Base-by-base conservation (phyloP, 2,329 filamentous ascomycete genomes). In the Onygena corvina region DNA sequence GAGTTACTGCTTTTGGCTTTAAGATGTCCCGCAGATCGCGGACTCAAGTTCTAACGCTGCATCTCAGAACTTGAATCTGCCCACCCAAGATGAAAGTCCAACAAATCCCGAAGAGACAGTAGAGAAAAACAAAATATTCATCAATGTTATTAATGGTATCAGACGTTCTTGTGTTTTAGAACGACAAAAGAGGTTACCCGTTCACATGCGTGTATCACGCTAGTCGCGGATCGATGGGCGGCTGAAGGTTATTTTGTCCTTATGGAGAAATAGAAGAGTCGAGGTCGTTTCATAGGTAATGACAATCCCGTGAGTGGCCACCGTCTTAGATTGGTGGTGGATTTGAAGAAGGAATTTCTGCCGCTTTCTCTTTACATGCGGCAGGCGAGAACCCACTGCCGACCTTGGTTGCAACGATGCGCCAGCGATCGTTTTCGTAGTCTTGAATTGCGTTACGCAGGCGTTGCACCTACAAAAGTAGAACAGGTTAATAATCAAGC, bases 381-480 rank as follows among this genome's bases (percentile, higher is more conserved):
- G 80, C 79, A 34, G 89, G 86, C 31, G 87, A 92, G 63, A 94
- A 93, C 42, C 89, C 88, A 46, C 82, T 85, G 53, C 89, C 89
- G 59, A 95, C 84, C 68, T 94, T 94, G 61, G 85, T 84, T 52
- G 89, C 84, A 54, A 94, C 81, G 61, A 93, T 86, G 58, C 87
- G 83, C 89, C 89, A 95, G 64, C 87, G 87, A 66, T 94, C 88
- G 69, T 66, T 62, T 53, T 69, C 64, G 54, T 70, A 69, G 47
- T 69, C 65, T 36, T 63, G 59, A 38, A 68, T 61, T 30, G 66
- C 67, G 49, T 60, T 64, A 47, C 62, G 61, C 49, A 70, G 60
- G 49, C 64, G 60, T 56, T 63, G 59, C 47, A 67, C 60, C 66
- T 68, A 48, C 33, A 33, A 51, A 45, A 47, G 52, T 25, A 50